Base-by-base conservation (phyloP, 2,329 filamentous ascomycete genomes). In the Coniochaeta sp. region DNA sequence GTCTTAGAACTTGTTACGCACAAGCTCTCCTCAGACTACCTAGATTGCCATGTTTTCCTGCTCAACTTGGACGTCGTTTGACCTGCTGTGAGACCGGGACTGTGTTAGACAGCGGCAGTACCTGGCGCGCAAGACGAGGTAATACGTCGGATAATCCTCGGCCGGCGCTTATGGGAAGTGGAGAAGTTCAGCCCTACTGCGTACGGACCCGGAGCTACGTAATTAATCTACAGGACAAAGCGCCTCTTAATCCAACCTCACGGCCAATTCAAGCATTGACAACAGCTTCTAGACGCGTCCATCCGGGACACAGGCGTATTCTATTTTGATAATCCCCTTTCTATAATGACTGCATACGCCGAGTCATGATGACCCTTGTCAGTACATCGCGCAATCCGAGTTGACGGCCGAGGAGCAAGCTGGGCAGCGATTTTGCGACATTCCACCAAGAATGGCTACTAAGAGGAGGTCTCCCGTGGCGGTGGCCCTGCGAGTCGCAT, bases 401-500 rank as follows among this genome's bases (percentile, higher is more conserved):
- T 17, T n/a, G 47, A 9, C 9, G 17, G 22, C 10, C 8, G 47
- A 52, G 47, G 26, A 28, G 47, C 22, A 38, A 32, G 17, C 17
- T 36, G 22, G 54, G 30, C 28, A 36, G 5, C 54, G 19, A 19
- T 12, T 17, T 24, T 10, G 14, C 42, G 55, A 63, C 60, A 42
- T 61, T 38, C 62, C 55, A 9, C 24, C 19, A 17, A n/a, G 3
- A 14, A 56, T 56, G 30, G 30, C 54, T 58, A 55, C 60, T 40
- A 55, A 66, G 61, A 72, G 67, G 65, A 78, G 79, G 75, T 72
- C 74, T 63, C 71, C 74, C 59, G 68, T 74, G 55, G 75, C 77
- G 65, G 79, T 86, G 63, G 76, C 93, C 69, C 91, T 90, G 73
- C 86, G 87, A 71, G 86, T 96, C 73, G 85, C 93, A 76, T 96